Conservation (phyloP, 305 asterid species). For the Plantago rigida region DNA sequence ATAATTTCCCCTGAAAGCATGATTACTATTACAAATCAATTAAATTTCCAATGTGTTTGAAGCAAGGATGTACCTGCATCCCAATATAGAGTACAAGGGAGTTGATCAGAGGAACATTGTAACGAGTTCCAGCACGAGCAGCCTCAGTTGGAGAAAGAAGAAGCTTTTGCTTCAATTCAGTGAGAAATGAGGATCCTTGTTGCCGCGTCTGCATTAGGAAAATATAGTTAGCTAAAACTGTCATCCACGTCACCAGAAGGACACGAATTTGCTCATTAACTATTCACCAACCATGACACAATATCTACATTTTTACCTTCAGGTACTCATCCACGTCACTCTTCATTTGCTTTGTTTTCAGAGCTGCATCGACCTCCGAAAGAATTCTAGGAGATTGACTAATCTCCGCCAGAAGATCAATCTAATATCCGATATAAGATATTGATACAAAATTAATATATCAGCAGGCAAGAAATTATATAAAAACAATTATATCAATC, state of each 20-base stretch:
- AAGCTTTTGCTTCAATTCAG: constrained; percentile 82
- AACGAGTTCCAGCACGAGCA: constrained; percentile 80
- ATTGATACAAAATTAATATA: constrained; percentile 15
- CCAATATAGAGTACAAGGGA: constrained; percentile 96
- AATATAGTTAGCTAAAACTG: constrained; percentile 10
- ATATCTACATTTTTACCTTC: constrained; percentile 44
- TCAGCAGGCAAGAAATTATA: constrained; percentile 3
- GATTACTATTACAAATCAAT: background rate
- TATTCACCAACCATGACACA: background rate
- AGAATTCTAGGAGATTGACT: constrained; percentile 80
- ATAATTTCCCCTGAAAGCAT: background rate
- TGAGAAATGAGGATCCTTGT: constrained; percentile 68
- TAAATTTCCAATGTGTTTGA: background rate
- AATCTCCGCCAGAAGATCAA: constrained; percentile 87
- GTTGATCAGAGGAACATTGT: constrained; percentile 84
- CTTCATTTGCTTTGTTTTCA: constrained; percentile 78
- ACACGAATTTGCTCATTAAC: background rate
- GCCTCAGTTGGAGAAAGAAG: constrained; percentile 71
- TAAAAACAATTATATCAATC: background rate
- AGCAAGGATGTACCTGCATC: constrained; percentile 51
- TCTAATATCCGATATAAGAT: constrained; percentile 35
- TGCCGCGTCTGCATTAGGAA: constrained; percentile 57
- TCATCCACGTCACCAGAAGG: background rate
- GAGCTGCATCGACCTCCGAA: constrained; percentile 91
- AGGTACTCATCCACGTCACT: constrained; percentile 86